Base-by-base conservation (phyloP, 208 protist species). In the Trypanosoma caninum region DNA sequence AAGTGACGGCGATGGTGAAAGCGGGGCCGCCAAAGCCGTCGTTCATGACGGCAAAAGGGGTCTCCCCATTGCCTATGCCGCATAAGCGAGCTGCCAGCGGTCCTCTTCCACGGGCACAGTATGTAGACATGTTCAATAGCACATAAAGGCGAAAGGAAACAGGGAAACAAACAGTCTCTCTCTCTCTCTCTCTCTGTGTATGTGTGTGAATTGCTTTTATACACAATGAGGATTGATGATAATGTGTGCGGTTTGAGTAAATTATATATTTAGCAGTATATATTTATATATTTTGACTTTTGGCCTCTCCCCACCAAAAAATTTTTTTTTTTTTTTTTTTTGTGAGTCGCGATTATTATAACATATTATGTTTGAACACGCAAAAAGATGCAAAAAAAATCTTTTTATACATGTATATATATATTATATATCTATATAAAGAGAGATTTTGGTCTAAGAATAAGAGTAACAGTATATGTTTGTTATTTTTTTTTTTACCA, bases 81-180 rank as follows among this genome's bases (percentile, higher is more conserved):
- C 37, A 22, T 11, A 23, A 46, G 1, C 45, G 72, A 22, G 45
- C 69, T 42, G 47, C n/a, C n/a, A n/a, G n/a, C n/a, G n/a, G 35
- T 6, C 33, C 48, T n/a, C 68, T 60, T 27, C 46, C 67, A 28
- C 59, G 78, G 37, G 61, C 76, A 57, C 81, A 87, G 64, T 93
- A 93, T 55, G 82, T 88, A n/a, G 83, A 93, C 46, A 83, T 82
- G 74, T 89, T 92, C 58, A 92, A 89, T 60, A 8, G 25, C 8
- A 35, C 31, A 22, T 5, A 30, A 53, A 16, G 11, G 18, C 34
- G 46, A 82, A 31, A 44, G 23, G 13, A 25, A 33, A 54, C 11
- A 20, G 40, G 30, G 30, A 38, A 13, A 38, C 7, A 38, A n/a
- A n/a, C n/a, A n/a, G n/a, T n/a, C n/a, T n/a, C n/a, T n/a, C n/a